A percentile compares a stretch with the other conserved stretches of the same genome.
Evolutionary conservation across 495 filamentous ascomycete genomes (phyloP).

Genomic region (Talaromyces nanjingensis): DNA sequence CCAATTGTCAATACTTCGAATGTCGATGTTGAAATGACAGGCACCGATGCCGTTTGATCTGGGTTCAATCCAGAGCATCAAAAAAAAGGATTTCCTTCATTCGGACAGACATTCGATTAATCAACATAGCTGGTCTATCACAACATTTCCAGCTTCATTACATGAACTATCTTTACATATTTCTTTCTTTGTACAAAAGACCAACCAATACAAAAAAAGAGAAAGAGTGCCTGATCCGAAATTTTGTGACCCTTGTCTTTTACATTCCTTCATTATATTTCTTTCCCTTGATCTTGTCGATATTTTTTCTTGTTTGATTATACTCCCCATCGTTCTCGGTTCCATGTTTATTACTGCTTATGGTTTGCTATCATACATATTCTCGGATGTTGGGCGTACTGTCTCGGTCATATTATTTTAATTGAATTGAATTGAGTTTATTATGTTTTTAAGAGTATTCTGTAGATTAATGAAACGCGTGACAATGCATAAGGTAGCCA

Average conservation of each 20-base stretch:
- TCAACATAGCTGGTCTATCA: not conserved
- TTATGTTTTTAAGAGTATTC: not conserved
- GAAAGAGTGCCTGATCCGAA: not conserved
- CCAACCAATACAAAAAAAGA: not conserved
- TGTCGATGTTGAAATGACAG: constrained; percentile 34
- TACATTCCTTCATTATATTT: not conserved
- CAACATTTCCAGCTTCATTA: not conserved
- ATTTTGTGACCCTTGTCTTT: not conserved
- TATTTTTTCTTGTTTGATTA: not conserved
- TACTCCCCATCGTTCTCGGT: not conserved
- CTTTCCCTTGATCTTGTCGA: not conserved
- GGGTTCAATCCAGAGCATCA: not conserved
- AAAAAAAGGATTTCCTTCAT: not conserved
- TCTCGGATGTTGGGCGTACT: not conserved
- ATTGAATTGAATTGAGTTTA: not conserved
- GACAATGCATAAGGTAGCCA: not conserved
- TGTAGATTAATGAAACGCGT: not conserved
- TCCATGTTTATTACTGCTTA: not conserved
- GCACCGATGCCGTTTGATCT: constrained; percentile 18
- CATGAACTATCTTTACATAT: not conserved
- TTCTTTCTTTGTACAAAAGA: not conserved
- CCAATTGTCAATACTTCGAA: constrained; percentile 21
- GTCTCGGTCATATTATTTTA: not conserved
- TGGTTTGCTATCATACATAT: not conserved
- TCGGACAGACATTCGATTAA: not conserved